These are phyloP conservation scores for Podospora fimiseda DNA, from an alignment of 495 filamentous ascomycete genomes.

Conservation along the genomic window DNA sequence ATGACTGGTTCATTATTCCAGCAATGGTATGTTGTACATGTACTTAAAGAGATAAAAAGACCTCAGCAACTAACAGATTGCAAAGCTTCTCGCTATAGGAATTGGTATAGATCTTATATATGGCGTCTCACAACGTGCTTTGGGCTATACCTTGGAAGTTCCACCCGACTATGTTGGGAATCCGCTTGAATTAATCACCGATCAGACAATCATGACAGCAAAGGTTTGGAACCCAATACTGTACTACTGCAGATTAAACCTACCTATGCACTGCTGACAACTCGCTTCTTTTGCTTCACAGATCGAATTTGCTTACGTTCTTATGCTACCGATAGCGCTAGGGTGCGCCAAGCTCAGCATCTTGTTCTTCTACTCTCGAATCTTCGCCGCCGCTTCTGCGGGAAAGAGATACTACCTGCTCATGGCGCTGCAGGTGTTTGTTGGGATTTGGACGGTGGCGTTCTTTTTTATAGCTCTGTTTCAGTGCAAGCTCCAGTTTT, in stretches of 20 bases:
- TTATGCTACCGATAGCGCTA: slow-evolving; percentile 21
- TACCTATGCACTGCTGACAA: not conserved
- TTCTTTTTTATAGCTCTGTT: slow-evolving; percentile 24
- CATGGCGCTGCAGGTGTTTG: slow-evolving; percentile 8
- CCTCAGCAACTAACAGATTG: not conserved
- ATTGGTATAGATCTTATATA: slow-evolving; percentile 4
- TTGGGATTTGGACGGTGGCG: slow-evolving; percentile 10
- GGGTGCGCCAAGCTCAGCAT: slow-evolving; percentile 25
- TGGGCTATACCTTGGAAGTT: slow-evolving; percentile 6
- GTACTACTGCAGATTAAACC: not conserved
- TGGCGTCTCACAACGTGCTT: slow-evolving; percentile 15
- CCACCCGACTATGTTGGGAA: slow-evolving; percentile 5
- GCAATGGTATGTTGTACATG: slow-evolving; percentile 16
- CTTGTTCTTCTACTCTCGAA: slow-evolving; percentile 26
- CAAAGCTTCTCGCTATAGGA: slow-evolving; percentile 10
- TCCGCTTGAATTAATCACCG: slow-evolving; percentile 3
- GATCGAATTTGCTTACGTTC: slow-evolving; percentile 16
- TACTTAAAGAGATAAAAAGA: not conserved
- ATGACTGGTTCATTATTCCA: slow-evolving; percentile 30
- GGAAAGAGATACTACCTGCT: slow-evolving; percentile 10
- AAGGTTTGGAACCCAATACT: not conserved
- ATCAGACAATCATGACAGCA: slow-evolving; percentile 1
- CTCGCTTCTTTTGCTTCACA: slow-evolving; percentile 3
- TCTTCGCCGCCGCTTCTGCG: slow-evolving; percentile 15
- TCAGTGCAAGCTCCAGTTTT: slow-evolving; percentile 17